phyloP scores from a whole-genome alignment of 2,329 filamentous ascomycete species.

The Hypoxylon sp. region DNA sequence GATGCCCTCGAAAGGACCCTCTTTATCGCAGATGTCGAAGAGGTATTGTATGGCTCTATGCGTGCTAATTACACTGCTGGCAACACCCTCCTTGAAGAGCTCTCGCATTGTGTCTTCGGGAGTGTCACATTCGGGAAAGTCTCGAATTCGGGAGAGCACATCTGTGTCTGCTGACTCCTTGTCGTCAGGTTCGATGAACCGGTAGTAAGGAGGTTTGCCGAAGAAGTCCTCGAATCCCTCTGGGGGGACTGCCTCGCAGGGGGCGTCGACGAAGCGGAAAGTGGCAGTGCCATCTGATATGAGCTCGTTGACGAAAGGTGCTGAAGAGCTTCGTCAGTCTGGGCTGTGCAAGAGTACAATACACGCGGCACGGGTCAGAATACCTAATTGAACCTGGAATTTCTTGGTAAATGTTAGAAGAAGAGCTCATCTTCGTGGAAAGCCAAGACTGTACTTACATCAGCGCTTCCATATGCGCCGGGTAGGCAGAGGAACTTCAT shows the following conservation, averaged over 20 bases:
- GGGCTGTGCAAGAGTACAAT: constrained; percentile 6
- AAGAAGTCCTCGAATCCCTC: constrained; percentile 66
- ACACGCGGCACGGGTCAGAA: constrained; percentile 20
- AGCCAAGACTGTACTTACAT: constrained; percentile 41
- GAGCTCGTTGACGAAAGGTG: constrained; percentile 59
- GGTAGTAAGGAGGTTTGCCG: constrained; percentile 62
- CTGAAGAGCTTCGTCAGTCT: constrained; percentile 43
- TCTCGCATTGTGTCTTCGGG: constrained; percentile 65
- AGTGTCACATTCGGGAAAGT: constrained; percentile 61
- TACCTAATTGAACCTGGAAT: constrained; percentile 64
- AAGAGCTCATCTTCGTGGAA: constrained; percentile 5
- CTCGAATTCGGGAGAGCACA: constrained; percentile 60
- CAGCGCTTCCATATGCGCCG: constrained; percentile 65
- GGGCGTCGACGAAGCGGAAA: constrained; percentile 63
- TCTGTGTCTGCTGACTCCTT: constrained; percentile 55
- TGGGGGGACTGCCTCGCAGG: constrained; percentile 59
- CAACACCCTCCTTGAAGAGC: constrained; percentile 54
- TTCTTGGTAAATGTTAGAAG: constrained; percentile 51
- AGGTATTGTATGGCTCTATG: constrained; percentile 53
- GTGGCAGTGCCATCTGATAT: constrained; percentile 55
- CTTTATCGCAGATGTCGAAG: constrained; percentile 45
- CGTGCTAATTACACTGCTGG: constrained; percentile 51
- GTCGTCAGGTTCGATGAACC: constrained; percentile 61
- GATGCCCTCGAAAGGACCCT: constrained; percentile 47
- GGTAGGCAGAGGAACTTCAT: constrained; percentile 68